Percentiles rank a stretch among this genome's conserved stretches.
Conservation (phyloP, 139 green algal species). For the Coelastrella sp. region DNA sequence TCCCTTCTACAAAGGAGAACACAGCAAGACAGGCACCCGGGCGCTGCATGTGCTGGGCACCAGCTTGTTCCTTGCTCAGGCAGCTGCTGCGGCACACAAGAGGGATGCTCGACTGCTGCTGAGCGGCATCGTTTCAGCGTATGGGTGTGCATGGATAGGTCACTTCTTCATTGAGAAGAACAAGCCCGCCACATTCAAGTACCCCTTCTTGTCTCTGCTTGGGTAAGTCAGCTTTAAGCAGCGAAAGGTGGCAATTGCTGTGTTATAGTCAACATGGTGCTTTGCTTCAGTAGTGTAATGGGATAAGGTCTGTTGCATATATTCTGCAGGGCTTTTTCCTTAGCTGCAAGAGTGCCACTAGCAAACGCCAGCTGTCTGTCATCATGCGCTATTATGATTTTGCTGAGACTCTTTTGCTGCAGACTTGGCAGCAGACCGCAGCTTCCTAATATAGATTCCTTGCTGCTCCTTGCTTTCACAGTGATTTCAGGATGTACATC, state of each 20-base stretch:
- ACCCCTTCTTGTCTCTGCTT: slow-evolving; percentile 50
- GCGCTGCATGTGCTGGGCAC: slow-evolving; percentile 57
- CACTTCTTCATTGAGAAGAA: slow-evolving; percentile 56
- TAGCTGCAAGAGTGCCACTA: neutral
- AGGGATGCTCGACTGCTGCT: slow-evolving; percentile 21
- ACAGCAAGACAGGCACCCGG: slow-evolving; percentile 46
- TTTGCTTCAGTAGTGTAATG: too few species aligned
- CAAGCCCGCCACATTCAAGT: slow-evolving; percentile 58
- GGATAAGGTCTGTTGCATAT: too few species aligned
- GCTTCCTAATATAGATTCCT: too few species aligned
- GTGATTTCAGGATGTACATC: slow-evolving; percentile 57
- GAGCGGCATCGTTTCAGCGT: slow-evolving; percentile 38
- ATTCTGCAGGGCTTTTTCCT: too few species aligned
- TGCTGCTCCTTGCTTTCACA: too few species aligned
- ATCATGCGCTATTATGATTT: neutral
- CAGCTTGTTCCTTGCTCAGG: slow-evolving; percentile 6
- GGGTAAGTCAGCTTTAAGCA: neutral
- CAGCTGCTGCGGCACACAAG: neutral
- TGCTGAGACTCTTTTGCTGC: neutral
- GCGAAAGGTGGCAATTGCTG: neutral
- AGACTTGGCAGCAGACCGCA: neutral
- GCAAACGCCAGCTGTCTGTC: neutral
- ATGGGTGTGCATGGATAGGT: slow-evolving; percentile 48
- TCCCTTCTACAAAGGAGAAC: slow-evolving; percentile 54
- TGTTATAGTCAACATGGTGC: too few species aligned